phyloP scores from a whole-genome alignment of 148 eudicot genomes.

The Polygonum aviculare region DNA sequence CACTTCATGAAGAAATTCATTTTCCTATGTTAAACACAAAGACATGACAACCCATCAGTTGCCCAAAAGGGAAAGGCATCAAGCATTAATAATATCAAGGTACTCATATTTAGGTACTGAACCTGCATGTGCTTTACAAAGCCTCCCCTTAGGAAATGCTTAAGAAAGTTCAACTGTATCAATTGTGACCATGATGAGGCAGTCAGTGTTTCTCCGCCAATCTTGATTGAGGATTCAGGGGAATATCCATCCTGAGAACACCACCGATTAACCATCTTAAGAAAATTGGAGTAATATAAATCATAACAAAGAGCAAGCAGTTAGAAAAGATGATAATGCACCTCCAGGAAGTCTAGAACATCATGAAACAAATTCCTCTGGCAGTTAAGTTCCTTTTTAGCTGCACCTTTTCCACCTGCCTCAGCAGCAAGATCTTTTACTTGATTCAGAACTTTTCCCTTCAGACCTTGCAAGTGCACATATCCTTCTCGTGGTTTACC shows the following conservation, averaged over 20 bases:
- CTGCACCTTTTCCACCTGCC: slow-evolving; percentile 71
- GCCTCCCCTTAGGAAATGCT: slow-evolving; percentile 75
- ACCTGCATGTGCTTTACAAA: slow-evolving; percentile 91
- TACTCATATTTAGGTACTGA: neutral
- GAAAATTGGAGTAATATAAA: neutral
- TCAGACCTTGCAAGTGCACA: slow-evolving; percentile 42
- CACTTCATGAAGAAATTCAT: slow-evolving; percentile 70
- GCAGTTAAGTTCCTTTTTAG: slow-evolving; percentile 67
- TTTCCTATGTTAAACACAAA: slow-evolving; percentile 17
- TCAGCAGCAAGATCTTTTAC: slow-evolving; percentile 55
- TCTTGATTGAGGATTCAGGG: slow-evolving; percentile 63
- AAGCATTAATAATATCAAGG: neutral
- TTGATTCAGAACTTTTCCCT: slow-evolving; percentile 58
- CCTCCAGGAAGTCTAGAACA: slow-evolving; percentile 75
- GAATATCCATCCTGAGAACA: slow-evolving; percentile 50
- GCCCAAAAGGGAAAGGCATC: neutral
- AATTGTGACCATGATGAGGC: slow-evolving; percentile 65
- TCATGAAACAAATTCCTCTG: slow-evolving; percentile 56
- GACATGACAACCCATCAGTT: neutral
- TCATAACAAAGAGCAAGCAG: neutral
- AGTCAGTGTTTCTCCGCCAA: slow-evolving; percentile 51
- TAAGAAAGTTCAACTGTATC: slow-evolving; percentile 75
- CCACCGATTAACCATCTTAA: neutral
- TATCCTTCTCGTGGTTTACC: slow-evolving; percentile 17
- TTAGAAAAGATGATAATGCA: slow-evolving; percentile 14